Evolutionary conservation across 805 yeast genomes (phyloP).

Genomic region (Saccharomycopsis olivae): DNA sequence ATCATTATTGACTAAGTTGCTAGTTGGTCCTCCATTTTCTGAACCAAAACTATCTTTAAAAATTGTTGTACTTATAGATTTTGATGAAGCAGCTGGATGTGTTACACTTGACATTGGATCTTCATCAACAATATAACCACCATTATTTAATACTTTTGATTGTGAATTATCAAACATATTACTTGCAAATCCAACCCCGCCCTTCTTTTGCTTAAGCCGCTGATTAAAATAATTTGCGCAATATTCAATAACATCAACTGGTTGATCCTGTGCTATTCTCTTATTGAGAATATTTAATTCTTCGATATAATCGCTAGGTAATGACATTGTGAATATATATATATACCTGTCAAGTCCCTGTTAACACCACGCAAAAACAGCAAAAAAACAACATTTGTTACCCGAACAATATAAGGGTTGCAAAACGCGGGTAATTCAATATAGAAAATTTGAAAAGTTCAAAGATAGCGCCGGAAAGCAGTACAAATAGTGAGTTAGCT

Average conservation of each 20-base stretch:
- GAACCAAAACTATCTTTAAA: slow-evolving; percentile 25
- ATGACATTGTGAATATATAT: slow-evolving; percentile 23
- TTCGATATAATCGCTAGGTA: slow-evolving; percentile 31
- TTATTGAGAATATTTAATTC: slow-evolving; percentile 57
- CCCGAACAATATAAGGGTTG: too few species aligned
- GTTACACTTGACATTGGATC: not conserved
- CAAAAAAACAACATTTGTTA: too few species aligned
- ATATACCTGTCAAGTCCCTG: too few species aligned
- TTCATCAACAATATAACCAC: not conserved
- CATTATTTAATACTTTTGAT: too few species aligned
- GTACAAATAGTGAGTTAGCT: too few species aligned
- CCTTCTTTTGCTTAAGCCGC: slow-evolving; percentile 23
- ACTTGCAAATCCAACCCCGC: too few species aligned
- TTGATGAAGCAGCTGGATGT: not conserved
- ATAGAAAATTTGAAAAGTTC: too few species aligned
- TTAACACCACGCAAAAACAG: too few species aligned
- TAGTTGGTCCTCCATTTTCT: not conserved
- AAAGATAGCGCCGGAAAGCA: too few species aligned
- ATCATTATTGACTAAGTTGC: not conserved
- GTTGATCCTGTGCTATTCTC: slow-evolving; percentile 44
- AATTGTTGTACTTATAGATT: slow-evolving; percentile 9
- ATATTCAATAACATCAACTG: slow-evolving; percentile 62
- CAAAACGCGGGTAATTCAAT: too few species aligned
- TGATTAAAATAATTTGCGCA: slow-evolving; percentile 63
- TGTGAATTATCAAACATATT: not conserved